Evolutionary conservation across 2,329 filamentous ascomycete genomes (phyloP).

Genomic region (Coleophoma cylindrospora): DNA sequence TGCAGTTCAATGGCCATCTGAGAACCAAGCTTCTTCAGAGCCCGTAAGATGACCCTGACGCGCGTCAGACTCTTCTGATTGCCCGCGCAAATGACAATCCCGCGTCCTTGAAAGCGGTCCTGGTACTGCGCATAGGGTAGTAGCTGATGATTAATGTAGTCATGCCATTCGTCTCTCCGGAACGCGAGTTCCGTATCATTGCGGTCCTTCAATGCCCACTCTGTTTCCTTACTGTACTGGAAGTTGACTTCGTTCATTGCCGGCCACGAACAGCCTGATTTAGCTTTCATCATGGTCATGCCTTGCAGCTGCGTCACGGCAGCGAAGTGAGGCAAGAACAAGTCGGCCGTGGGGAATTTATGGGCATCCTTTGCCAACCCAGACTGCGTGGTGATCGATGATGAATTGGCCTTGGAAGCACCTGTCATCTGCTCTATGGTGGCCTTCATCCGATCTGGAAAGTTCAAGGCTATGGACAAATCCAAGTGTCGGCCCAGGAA

Average conservation of each 20-base stretch:
- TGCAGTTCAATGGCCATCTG: background rate
- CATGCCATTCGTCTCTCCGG: background rate
- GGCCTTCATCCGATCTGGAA: background rate
- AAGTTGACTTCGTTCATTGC: background rate
- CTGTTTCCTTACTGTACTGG: background rate
- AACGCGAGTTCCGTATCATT: background rate
- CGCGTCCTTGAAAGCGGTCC: background rate
- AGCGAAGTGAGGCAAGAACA: background rate
- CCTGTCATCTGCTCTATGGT: background rate
- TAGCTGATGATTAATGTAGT: background rate
- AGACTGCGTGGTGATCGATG: too few species aligned
- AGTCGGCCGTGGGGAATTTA: background rate
- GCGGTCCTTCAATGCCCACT: background rate
- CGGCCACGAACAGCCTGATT: background rate
- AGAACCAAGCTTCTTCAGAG: background rate
- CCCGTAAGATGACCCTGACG: background rate
- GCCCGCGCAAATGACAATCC: background rate
- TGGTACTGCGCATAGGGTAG: background rate
- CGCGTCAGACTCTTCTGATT: background rate
- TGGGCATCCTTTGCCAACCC: background rate
- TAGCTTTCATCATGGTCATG: background rate
- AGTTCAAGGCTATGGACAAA: background rate
- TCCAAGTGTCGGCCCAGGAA: background rate
- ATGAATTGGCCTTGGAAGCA: background rate
- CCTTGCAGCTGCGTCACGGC: background rate